Evolutionary conservation across 176 grass and related monocot genomes (phyloP).

Genomic region (Lolium perenne): DNA sequence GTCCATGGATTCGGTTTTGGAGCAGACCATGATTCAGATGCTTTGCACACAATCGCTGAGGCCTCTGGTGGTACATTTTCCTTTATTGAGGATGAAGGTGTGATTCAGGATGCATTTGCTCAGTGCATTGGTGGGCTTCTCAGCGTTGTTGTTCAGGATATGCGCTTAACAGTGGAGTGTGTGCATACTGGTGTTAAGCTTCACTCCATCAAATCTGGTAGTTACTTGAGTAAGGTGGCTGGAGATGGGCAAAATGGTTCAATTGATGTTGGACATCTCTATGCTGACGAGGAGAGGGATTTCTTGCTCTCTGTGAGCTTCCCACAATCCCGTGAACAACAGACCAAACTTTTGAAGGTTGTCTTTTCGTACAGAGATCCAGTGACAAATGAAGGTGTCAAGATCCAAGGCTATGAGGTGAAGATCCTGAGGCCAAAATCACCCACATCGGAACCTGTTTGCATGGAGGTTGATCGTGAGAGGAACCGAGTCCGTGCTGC

Average conservation of each 20-base stretch:
- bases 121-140: conserved; percentile 98
- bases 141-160: conserved; percentile 87
- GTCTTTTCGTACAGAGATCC: conserved; percentile 64
- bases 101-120: conserved; percentile 98
- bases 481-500: conserved; percentile 80
- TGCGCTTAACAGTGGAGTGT: conserved; percentile 67
- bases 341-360: conserved; percentile 67
- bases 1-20: conserved; percentile 96
- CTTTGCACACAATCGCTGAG: conserved; percentile 87
- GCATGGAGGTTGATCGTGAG: conserved; percentile 89
- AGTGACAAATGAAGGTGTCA: conserved; percentile 66
- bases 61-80: conserved; percentile 94
- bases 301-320: conserved; percentile 74
- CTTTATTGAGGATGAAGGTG: conserved; percentile 89
- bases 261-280: conserved; percentile 83
- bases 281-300: conserved; percentile 94
- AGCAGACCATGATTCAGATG: conserved; percentile 79
- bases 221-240: conserved; percentile 73
- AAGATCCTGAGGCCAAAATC: conserved; percentile 61
- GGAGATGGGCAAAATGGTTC: conserved; percentile 68
- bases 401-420: conserved; percentile 54
- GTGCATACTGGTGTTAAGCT: conserved; percentile 67
- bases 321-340: conserved; percentile 60
- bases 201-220: conserved; percentile 83
- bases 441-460: conserved; percentile 48